Base-by-base conservation (phyloP, 73 alveolate genomes). In the Effrenium voratum region DNA sequence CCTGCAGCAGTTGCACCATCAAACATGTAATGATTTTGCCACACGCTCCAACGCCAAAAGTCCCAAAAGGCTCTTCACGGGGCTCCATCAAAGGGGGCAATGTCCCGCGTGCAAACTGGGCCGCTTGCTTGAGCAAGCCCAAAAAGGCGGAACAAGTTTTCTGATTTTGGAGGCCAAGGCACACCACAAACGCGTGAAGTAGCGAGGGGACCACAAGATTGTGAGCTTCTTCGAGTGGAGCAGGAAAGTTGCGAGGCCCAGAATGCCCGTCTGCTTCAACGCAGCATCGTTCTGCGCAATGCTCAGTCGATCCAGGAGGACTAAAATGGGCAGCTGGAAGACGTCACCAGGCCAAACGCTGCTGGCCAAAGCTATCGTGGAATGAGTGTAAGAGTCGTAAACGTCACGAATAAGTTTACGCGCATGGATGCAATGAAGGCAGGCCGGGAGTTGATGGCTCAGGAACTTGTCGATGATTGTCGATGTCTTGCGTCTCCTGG, bases 161-260 rank as follows among this genome's bases (percentile, higher is more conserved):
- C n/a, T n/a, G n/a, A n/a, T n/a, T n/a, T n/a, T n/a, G n/a, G n/a
- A n/a, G n/a, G n/a, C 95, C 44, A 87, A 87, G 83, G 83, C 83
- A 2, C 72, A 43, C 95, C 95, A 87, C 95, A 87, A 63, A 43
- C 95, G 95, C 24, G 82, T 66, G 50, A 87, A 63, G 73, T 87
- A 87, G 13, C 68, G 50, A 1, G 82, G 84, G 32, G 49, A 41
- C 94, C 94, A 86, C 46, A 86, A 70, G 12, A 86, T 83, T 30
- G 60, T 5, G 45, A 86, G 63, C 44, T n/a, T 57, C 49, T 36
- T 46, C 0, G 94, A 86, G 49, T 86, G 57, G 66, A 70, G 5
- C 32, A 86, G 68, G 47, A 86, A 38, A 0, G 68, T 83, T 41
- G 84, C 94, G 63, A 86, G 44, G 24, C 40, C 59, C 5, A 57